phyloP scores from a whole-genome alignment of 179 eudicot species.

The Heliamphora pulchella region DNA sequence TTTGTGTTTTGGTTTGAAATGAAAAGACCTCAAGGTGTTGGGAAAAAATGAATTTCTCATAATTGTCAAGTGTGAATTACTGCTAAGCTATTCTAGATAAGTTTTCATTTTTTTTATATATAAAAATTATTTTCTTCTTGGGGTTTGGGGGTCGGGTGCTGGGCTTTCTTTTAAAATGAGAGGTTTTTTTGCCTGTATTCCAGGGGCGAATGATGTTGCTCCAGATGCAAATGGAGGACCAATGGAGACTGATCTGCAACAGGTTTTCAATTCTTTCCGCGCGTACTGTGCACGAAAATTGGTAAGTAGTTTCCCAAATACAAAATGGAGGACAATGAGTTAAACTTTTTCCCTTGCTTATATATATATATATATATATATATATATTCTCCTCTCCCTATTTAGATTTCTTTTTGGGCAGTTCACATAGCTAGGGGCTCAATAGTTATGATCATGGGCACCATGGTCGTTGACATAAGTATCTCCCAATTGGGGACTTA shows the following conservation, averaged over 20 bases:
- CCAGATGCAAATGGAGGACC: conserved; percentile 20
- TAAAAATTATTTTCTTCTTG: neutral
- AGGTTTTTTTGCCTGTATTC: conserved; percentile 6
- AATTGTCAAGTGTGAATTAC: too few species aligned
- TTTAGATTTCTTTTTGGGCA: neutral
- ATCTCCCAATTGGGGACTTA: neutral
- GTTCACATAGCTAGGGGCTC: neutral
- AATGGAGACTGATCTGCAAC: conserved; percentile 32
- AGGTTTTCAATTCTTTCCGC: conserved; percentile 38
- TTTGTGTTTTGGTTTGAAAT: too few species aligned
- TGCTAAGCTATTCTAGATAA: too few species aligned
- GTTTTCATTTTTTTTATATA: too few species aligned
- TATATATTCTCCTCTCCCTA: neutral
- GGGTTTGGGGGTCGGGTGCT: neutral
- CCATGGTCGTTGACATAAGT: neutral
- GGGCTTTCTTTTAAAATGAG: neutral
- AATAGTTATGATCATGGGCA: neutral
- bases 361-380: neutral
- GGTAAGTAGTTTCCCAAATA: conserved; percentile 27
- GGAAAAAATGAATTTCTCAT: too few species aligned
- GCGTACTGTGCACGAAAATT: conserved; percentile 56
- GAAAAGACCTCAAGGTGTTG: too few species aligned
- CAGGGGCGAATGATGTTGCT: neutral
- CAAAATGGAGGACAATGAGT: too few species aligned
- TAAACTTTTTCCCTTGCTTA: neutral